Evolutionary conservation across 768 basidiomycete genomes (phyloP), one percentile per base, ranked within the genome.

Genomic region (Trametes villosa): DNA sequence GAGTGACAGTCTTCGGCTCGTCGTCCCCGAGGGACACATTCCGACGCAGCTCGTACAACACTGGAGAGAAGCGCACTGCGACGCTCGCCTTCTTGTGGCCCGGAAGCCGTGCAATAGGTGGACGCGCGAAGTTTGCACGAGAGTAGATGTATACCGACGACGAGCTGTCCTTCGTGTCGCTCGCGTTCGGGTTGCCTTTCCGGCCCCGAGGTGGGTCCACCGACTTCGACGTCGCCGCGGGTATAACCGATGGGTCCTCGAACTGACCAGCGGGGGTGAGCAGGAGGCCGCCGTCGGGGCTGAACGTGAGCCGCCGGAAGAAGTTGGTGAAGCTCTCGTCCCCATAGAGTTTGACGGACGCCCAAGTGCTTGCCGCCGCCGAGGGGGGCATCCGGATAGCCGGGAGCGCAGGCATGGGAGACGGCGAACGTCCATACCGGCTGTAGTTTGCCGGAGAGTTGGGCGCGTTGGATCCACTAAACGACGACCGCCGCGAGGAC

Each of bases 241-340:
- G 75, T 11, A 72, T 52, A 49, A 83, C 86, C 17, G 90, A 86
- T 4, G 93, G 91, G 73, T 98, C 96, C 71, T 98, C 96, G 68
- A 97, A 98, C 70, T 96, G 92, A 0, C 97, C 97, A 1, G 97
- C 96, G 0, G 97, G 97, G 0, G 97, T 98, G 65, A 98, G 78
- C 45, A 99, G 81, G 34, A 99, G 79, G 11, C 89, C 92, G 0
- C 97, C 97, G 71, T 99, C 97, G 2, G 96, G 93, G 55, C 93
- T 94, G 76, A 98, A 99, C 12, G 90, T 89, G 61, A 99, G 78
- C 34, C 97, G 83, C 29, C 97, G 80, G 81, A 98, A 99, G 78
- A 98, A 99, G 67, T 96, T 94, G 4, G 94, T 94, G 68, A 86
- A 93, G 66, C 88, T 92, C 73, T 98, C 96, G 73, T 98, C 96